Conservation (phyloP, 257 asterid species). For the Thymus mandschuricus region DNA sequence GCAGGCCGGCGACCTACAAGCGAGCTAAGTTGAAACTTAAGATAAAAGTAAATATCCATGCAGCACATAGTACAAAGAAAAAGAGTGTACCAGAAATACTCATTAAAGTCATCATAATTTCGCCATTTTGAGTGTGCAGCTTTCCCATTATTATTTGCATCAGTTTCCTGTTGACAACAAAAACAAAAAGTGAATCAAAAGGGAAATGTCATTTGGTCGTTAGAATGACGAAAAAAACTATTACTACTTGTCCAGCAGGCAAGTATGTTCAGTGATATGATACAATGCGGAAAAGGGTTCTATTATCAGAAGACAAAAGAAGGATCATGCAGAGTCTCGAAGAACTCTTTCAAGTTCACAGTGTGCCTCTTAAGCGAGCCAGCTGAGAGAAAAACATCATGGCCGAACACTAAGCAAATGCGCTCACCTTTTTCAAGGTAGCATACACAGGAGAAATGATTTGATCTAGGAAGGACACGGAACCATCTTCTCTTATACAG, state of each 20-base stretch:
- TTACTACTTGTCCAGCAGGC: slow-evolving; percentile 11
- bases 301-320: not conserved
- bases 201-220: slow-evolving; percentile 3
- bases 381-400: not conserved
- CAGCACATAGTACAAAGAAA: slow-evolving; percentile 17
- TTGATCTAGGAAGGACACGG: slow-evolving; percentile 74
- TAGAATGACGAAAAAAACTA: slow-evolving; percentile 6
- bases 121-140: slow-evolving; percentile 97
- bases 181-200: slow-evolving; percentile 10
- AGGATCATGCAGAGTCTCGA: not conserved
- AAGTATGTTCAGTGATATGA: slow-evolving; percentile 1
- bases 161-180: slow-evolving; percentile 69
- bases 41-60: slow-evolving; percentile 13
- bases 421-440: slow-evolving; percentile 57
- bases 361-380: slow-evolving; percentile 20
- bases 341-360: not conserved
- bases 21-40: slow-evolving; percentile 17
- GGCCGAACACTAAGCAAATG: slow-evolving; percentile 17
- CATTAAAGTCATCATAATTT: slow-evolving; percentile 95
- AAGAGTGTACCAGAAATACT: slow-evolving; percentile 77
- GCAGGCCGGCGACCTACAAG: slow-evolving; percentile 88
- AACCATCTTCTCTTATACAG: slow-evolving; percentile 57
- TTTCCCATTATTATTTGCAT: slow-evolving; percentile 72
- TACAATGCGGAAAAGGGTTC: not conserved
- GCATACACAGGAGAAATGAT: slow-evolving; percentile 71